Base-by-base conservation (phyloP, 2,329 filamentous ascomycete species). In the Trichoderma guizhouense region DNA sequence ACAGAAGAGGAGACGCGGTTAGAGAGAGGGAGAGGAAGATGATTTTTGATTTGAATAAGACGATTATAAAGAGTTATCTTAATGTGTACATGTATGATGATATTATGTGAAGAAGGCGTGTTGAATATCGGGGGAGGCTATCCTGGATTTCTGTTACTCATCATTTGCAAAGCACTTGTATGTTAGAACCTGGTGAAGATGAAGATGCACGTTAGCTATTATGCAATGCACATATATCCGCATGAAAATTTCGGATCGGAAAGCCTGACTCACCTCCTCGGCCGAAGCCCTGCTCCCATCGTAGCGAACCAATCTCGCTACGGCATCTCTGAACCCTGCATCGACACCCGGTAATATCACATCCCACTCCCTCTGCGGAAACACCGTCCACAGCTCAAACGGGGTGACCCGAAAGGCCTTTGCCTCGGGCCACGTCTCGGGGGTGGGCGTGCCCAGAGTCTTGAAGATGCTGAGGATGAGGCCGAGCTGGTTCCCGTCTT, bases 381-480 rank as follows among this genome's bases (percentile, higher is more conserved):
- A 98, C 15, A 90, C 84, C 53, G 90, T 88, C 82, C 97, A 99
- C 80, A 94, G 97, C 15, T 95, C 93, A 87, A 97, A 99, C 21
- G 97, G 96, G 0, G 93, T 92, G 1, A 90, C 89, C 72, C 81
- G 85, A 77, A 97, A 92, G 1, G 78, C 78, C 12, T 82, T 82
- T 6, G 93, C 92, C 81, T 95, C 93, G 2, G 96, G 96, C 96
- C 96, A 99, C 0, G 85, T 89, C 67, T 91, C 84, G n/a, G 86
- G 81, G 58, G 92, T 92, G 0, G 96, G 96, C 1, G 95, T 98
- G 1, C 97, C 97, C 7, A 99, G 81, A 0, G 92, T 97, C 81
- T 93, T 91, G 83, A 99, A 98, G 43, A 98, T 95, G 78, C 94
- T 97, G 68, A 95, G 87, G 71, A 99, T 95, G 65, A 99, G 85